phyloP scores from a whole-genome alignment of 352 stramenopile genomes.

The Phytophthora citricola region DNA sequence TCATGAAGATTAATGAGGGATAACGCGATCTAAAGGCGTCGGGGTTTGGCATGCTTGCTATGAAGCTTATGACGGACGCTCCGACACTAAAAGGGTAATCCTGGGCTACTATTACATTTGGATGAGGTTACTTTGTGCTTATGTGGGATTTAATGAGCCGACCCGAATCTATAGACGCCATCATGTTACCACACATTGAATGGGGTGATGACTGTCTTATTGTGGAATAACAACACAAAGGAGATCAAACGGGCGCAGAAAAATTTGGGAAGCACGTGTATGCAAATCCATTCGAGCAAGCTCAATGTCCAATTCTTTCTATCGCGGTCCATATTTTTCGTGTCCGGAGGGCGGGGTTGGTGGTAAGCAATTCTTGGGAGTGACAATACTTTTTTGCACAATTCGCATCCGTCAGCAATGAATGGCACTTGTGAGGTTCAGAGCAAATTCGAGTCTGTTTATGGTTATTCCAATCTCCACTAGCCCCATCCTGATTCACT shows the following conservation, averaged over 20 bases:
- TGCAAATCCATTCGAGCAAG: background rate
- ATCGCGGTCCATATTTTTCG: slow-evolving; percentile 8
- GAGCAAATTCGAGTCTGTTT: no score
- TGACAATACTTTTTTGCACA: no score
- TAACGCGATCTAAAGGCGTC: background rate
- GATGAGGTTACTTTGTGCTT: background rate
- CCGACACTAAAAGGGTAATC: background rate
- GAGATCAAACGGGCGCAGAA: no score
- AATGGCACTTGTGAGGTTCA: no score
- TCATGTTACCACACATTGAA: background rate
- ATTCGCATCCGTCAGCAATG: no score
- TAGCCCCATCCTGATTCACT: no score
- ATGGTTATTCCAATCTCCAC: no score
- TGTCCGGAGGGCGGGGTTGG: background rate
- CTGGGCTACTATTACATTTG: background rate
- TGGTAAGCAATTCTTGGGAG: no score
- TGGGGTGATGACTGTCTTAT: background rate
- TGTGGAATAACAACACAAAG: background rate
- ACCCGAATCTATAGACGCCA: background rate
- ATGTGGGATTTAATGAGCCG: background rate
- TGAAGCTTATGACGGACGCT: background rate
- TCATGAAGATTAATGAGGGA: background rate
- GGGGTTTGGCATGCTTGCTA: background rate
- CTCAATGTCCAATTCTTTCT: background rate
- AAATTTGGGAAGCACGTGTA: background rate